Evolutionary conservation across 306 rosid genomes (phyloP).

Genomic region (Casuarina equisetifolia): DNA sequence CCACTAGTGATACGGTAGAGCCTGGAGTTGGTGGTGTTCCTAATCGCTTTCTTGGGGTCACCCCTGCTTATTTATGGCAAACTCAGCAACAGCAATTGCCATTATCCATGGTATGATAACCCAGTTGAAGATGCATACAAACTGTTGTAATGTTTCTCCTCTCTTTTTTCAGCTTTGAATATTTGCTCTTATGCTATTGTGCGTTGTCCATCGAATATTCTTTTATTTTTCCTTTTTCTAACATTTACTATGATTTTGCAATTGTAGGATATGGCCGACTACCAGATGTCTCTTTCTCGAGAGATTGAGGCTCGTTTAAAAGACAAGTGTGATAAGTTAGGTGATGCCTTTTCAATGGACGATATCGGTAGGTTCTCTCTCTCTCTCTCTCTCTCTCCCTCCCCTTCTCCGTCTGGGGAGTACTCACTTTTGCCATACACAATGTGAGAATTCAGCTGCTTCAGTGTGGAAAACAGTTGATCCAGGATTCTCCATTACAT

Average conservation of each 20-base stretch:
- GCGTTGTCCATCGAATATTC: slow-evolving; percentile 9
- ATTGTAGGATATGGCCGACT: slow-evolving; percentile 78
- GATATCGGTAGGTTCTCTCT: slow-evolving; percentile 54
- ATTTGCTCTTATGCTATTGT: background rate
- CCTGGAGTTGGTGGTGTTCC: slow-evolving; percentile 89
- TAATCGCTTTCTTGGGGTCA: slow-evolving; percentile 81
- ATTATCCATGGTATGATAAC: slow-evolving; percentile 56
- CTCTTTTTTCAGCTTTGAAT: background rate
- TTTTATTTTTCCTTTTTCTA: slow-evolving; percentile 7
- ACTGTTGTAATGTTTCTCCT: background rate
- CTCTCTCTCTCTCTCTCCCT: slow-evolving; percentile 10
- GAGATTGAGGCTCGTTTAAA: slow-evolving; percentile 81
- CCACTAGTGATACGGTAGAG: slow-evolving; percentile 53
- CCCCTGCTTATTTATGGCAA: slow-evolving; percentile 86
- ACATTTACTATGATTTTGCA: background rate
- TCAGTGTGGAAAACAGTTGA: slow-evolving; percentile 2
- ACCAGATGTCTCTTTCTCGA: slow-evolving; percentile 66
- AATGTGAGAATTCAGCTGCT: background rate
- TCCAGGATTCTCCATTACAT: background rate
- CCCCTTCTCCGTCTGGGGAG: slow-evolving; percentile 9
- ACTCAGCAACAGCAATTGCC: slow-evolving; percentile 69
- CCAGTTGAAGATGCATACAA: background rate
- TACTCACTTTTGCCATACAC: background rate
- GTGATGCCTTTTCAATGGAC: slow-evolving; percentile 67
- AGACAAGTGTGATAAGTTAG: slow-evolving; percentile 67